phyloP scores from a whole-genome alignment of 2,329 filamentous ascomycete species.

The Aureobasidium sp. region DNA sequence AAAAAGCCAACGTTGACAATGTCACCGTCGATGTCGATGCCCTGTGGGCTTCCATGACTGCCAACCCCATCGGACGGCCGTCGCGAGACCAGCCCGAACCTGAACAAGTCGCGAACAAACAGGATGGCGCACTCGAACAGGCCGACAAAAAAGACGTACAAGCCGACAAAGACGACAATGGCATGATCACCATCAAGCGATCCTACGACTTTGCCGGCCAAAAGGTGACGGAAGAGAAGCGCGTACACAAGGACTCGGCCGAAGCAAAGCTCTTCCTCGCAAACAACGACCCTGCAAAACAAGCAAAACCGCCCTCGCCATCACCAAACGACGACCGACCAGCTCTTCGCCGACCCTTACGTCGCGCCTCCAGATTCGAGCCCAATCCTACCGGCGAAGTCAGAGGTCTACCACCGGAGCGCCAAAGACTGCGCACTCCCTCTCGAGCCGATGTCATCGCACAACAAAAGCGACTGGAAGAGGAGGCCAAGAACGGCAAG shows the following conservation, averaged over 20 bases:
- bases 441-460: conserved; percentile 27
- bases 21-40: conserved; percentile 51
- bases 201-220: conserved; percentile 54
- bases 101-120: conserved; percentile 12
- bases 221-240: conserved; percentile 47
- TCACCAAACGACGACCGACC: conserved; percentile 24
- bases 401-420: conserved; percentile 38
- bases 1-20: conserved; percentile 36
- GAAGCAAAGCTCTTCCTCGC: conserved; percentile 49
- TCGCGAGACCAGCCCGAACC: conserved; percentile 17
- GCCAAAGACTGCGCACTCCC: conserved; percentile 34
- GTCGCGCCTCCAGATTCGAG: conserved; percentile 44
- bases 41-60: conserved; percentile 48
- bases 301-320: conserved; percentile 27
- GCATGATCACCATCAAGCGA: conserved; percentile 49
- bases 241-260: conserved; percentile 46
- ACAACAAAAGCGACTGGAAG: conserved; percentile 27
- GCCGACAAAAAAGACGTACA: conserved; percentile 18
- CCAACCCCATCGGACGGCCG: conserved; percentile 25
- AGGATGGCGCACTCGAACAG: neutral
- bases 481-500: conserved; percentile 33
- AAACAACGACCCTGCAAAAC: conserved; percentile 26
- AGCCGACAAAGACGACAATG: conserved; percentile 29
- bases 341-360: conserved; percentile 34
- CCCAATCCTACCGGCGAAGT: conserved; percentile 43